phyloP scores from a whole-genome alignment of 2,329 filamentous ascomycete genomes.

The Nemania abortiva region DNA sequence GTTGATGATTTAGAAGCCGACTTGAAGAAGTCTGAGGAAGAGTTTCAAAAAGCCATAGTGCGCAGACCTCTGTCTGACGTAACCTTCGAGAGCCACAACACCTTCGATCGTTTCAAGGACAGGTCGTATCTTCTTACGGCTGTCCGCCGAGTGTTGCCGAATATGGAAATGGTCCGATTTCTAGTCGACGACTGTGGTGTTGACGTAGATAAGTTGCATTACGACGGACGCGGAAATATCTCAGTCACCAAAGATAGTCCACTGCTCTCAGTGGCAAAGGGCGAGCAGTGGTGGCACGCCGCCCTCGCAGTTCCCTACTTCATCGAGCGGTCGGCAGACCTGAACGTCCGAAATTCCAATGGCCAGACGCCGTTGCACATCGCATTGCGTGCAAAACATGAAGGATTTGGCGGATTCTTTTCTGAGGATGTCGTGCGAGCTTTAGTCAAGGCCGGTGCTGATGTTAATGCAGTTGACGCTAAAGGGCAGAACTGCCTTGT shows the following conservation, averaged over 20 bases:
- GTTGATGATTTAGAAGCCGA: slow-evolving; percentile 5
- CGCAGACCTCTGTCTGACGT: neutral
- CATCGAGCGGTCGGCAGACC: slow-evolving; percentile 19
- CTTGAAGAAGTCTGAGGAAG: neutral
- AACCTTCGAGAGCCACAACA: neutral
- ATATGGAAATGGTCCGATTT: slow-evolving; percentile 26
- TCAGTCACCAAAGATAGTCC: slow-evolving; percentile 1
- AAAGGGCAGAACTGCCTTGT: slow-evolving; percentile 20
- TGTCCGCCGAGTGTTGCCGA: slow-evolving; percentile 13
- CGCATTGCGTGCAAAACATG: neutral
- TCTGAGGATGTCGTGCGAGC: slow-evolving; percentile 12
- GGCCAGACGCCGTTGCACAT: slow-evolving; percentile 27
- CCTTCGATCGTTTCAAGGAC: neutral
- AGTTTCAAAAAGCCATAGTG: neutral
- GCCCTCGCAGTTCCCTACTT: slow-evolving; percentile 30
- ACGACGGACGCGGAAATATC: neutral
- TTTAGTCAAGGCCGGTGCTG: slow-evolving; percentile 21
- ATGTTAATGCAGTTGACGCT: slow-evolving; percentile 24
- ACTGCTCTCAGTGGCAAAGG: slow-evolving; percentile 17
- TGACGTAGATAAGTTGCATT: slow-evolving; percentile 17
- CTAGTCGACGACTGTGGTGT: slow-evolving; percentile 20
- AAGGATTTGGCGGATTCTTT: neutral
- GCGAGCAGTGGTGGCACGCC: slow-evolving; percentile 28
- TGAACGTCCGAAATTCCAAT: slow-evolving; percentile 10
- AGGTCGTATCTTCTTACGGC: slow-evolving; percentile 11